Base-by-base conservation (phyloP, 2,329 filamentous ascomycete species). In the Ophiostoma pallidulum region DNA sequence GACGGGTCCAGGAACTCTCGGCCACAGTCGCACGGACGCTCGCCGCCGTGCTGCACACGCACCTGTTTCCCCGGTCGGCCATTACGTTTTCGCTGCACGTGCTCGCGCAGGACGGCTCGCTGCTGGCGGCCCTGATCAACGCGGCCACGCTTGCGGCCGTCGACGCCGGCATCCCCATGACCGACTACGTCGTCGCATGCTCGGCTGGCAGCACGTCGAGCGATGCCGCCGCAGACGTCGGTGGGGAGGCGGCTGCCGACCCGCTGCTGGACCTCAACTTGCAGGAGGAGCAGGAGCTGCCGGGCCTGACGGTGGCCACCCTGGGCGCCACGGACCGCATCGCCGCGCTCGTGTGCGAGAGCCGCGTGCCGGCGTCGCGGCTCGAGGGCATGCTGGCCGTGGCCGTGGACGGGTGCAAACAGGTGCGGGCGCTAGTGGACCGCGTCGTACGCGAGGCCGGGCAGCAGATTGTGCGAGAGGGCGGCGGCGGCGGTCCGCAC, bases 101-200 rank as follows among this genome's bases (percentile, higher is more conserved):
- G 31, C 80, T 98, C 38, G 86, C 84, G 0, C 83, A 94, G 56
- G 92, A 98, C 63, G 92, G 92, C 24, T 90, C 86, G 1, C 75
- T 97, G 3, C 80, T 98, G 18, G 89, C 91, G 0, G 85, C 89
- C 0, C 87, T 91, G 39, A 73, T 97, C 57, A 98, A 98, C 60
- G 92, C 92, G 4, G 79, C 86, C 0, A 95, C 91, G 0, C 78
- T 98, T 12, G 92, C 92, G 0, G 78, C 97, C 19, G 83, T 97
- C 53, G 92, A 98, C 62, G 92, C 92, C 1, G 92, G 92, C 45
- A 84, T 98, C 18, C 92, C 92, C 20, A 96, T 97, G 90, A 80
- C 82, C 3, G 88, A 94, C 61, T 94, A 96, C 62, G 77, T 97
- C 3, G 81, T 82, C 19, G 88, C 90, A 6, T 94, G 87, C 66